phyloP scores from a whole-genome alignment of 768 basidiomycete species.

The Mycena galopus region DNA sequence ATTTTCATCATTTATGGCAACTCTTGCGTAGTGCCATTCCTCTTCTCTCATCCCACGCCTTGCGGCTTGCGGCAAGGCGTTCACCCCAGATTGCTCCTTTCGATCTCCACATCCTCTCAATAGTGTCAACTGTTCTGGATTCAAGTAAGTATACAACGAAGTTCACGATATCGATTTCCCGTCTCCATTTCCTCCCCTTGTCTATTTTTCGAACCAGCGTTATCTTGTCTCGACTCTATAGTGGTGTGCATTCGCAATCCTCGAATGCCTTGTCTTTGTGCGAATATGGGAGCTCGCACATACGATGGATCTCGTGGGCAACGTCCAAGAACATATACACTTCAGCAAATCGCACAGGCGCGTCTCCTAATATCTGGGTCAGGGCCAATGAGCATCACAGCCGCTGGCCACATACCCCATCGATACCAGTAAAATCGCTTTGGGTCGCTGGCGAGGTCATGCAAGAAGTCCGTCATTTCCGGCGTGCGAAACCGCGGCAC shows the following conservation, averaged over 20 bases:
- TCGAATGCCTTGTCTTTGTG: constrained; percentile 19
- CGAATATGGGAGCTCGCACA: constrained; percentile 26
- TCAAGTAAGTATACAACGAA: too few relatives aligned
- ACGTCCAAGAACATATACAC: constrained; percentile 38
- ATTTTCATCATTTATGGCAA: constrained; percentile 20
- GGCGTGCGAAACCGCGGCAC: constrained; percentile 32
- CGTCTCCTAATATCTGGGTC: constrained; percentile 24
- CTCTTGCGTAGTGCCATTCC: too few relatives aligned
- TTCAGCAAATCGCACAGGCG: constrained; percentile 35
- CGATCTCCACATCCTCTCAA: too few relatives aligned
- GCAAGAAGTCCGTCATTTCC: constrained; percentile 29
- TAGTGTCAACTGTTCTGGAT: too few relatives aligned
- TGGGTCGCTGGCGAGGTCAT: constrained; percentile 34
- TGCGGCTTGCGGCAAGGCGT: too few relatives aligned
- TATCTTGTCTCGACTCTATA: too few relatives aligned
- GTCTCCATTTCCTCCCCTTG: too few relatives aligned
- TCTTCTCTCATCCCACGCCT: too few relatives aligned
- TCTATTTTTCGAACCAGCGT: too few relatives aligned
- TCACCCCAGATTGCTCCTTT: too few relatives aligned
- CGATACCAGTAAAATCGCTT: constrained; percentile 36
- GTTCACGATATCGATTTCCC: too few relatives aligned
- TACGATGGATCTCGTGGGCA: constrained; percentile 10
- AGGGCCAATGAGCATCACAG: neutral
- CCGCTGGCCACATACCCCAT: constrained; percentile 32
- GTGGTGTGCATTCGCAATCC: constrained; percentile 24